These are phyloP conservation scores for Passalora sequoiae DNA, from an alignment of 2,329 filamentous ascomycete genomes.

Conservation along the genomic window DNA sequence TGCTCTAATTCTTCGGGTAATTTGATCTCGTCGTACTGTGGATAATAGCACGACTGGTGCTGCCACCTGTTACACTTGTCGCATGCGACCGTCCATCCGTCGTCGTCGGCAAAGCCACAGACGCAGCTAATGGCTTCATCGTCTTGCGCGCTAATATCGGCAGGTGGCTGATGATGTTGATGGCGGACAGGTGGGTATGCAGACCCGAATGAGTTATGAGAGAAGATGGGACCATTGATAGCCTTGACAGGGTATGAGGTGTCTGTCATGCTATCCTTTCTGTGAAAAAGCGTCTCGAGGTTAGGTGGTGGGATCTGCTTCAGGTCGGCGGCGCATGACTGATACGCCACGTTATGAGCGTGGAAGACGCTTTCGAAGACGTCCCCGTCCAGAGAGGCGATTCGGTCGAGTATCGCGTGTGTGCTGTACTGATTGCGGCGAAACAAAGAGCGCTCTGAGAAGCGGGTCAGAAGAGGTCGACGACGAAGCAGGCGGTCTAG, in stretches of 20 bases:
- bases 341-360: conserved; percentile 23
- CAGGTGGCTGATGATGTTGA: conserved; percentile 21
- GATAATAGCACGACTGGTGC: conserved; percentile 96
- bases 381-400: conserved; percentile 11
- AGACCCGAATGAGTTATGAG: conserved; percentile 21
- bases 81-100: conserved; percentile 96
- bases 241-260: conserved; percentile 30
- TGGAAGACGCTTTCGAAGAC: conserved; percentile 12
- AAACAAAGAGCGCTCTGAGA: conserved; percentile 14
- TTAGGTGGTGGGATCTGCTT: conserved; percentile 30
- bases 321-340: conserved; percentile 35
- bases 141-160: conserved; percentile 52
- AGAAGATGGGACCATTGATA: conserved; percentile 29
- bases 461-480: conserved; percentile 14
- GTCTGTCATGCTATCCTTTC: conserved; percentile 38
- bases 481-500: conserved; percentile 1
- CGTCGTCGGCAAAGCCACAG: conserved; percentile 87
- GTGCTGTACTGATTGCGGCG: conserved; percentile 4
- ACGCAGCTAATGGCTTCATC: conserved; percentile 97
- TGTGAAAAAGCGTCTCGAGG: conserved; percentile 24
- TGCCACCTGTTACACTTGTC: conserved; percentile 97
- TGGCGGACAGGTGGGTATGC: conserved; percentile 29
- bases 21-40: conserved; percentile 55
- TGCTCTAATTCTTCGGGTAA: conserved; percentile 63
- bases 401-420: conserved; percentile 14